A percentile compares a stretch with the other conserved stretches of the same genome.
These are phyloP conservation scores for Populus trichocarpa DNA, from an alignment of 441 rosid species.

Conservation along the genomic window DNA sequence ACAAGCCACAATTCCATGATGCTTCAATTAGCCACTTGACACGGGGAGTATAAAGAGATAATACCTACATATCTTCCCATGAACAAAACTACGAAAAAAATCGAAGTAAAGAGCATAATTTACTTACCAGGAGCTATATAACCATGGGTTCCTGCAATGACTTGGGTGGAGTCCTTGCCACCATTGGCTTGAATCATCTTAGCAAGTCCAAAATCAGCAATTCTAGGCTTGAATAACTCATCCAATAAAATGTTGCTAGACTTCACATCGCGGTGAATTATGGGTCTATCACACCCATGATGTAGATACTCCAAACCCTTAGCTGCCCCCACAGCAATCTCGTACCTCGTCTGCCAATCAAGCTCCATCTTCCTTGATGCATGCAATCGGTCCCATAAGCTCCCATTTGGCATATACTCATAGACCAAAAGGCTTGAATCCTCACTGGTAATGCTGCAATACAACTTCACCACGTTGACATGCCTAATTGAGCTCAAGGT, in stretches of 20 bases:
- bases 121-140: conserved; percentile 93
- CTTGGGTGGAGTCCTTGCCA: conserved; percentile 57
- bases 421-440: conserved; percentile 90
- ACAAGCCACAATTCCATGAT: neutral
- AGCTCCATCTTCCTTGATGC: conserved; percentile 55
- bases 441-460: conserved; percentile 86
- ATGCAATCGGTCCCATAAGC: conserved; percentile 88
- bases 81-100: neutral
- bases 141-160: conserved; percentile 92
- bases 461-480: conserved; percentile 85
- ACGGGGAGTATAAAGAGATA: neutral
- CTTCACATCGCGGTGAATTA: conserved; percentile 89
- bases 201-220: conserved; percentile 97
- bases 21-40: neutral
- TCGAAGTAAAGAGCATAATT: neutral
- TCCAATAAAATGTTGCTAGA: conserved; percentile 88
- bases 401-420: conserved; percentile 92
- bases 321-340: conserved; percentile 79
- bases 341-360: conserved; percentile 81
- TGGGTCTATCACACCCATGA: conserved; percentile 75
- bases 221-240: conserved; percentile 84
- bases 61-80: neutral
- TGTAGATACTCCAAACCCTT: conserved; percentile 92
- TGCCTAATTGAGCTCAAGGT: conserved; percentile 90
- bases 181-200: conserved; percentile 62